Conservation (phyloP, 495 filamentous ascomycete genomes). For the Xylaria curta region DNA sequence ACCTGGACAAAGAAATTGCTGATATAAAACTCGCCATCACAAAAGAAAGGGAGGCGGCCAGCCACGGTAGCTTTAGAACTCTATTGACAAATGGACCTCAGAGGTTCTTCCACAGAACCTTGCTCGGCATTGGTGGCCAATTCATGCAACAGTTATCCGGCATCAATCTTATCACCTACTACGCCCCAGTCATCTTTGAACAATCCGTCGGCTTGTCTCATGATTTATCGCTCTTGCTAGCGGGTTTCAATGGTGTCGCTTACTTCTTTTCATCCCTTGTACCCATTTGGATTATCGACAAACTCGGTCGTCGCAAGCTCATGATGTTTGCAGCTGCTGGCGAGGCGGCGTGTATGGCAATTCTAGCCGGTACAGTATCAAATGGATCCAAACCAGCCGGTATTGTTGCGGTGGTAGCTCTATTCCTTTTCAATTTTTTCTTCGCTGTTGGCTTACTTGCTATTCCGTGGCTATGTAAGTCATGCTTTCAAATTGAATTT, state of each 20-base stretch:
- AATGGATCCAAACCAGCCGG: conserved; percentile 43
- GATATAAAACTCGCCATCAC: conserved; percentile 37
- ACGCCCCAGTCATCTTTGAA: conserved; percentile 60
- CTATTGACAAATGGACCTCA: conserved; percentile 57
- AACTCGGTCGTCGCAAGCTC: conserved; percentile 56
- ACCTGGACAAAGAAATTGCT: conserved; percentile 36
- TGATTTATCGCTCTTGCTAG: conserved; percentile 57
- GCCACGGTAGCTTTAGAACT: conserved; percentile 39
- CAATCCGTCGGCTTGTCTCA: conserved; percentile 58
- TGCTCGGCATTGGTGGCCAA: conserved; percentile 59
- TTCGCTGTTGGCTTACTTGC: conserved; percentile 49
- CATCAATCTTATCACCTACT: conserved; percentile 62
- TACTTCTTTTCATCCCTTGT: conserved; percentile 49
- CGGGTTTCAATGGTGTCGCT: conserved; percentile 53
- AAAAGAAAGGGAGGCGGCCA: conserved; percentile 37
- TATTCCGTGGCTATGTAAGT: conserved; percentile 48
- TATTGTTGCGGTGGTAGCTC: conserved; percentile 46
- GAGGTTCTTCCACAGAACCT: conserved; percentile 48
- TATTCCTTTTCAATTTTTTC: conserved; percentile 53
- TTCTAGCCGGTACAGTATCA: conserved; percentile 48
- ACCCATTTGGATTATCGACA: conserved; percentile 56
- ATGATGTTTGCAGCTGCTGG: conserved; percentile 55
- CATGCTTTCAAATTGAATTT: conserved; percentile 17
- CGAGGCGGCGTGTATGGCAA: conserved; percentile 45
- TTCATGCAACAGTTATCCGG: conserved; percentile 59